Evolutionary conservation across 257 asterid genomes (phyloP).

Genomic region (Nicotiana tomentosiformis): DNA sequence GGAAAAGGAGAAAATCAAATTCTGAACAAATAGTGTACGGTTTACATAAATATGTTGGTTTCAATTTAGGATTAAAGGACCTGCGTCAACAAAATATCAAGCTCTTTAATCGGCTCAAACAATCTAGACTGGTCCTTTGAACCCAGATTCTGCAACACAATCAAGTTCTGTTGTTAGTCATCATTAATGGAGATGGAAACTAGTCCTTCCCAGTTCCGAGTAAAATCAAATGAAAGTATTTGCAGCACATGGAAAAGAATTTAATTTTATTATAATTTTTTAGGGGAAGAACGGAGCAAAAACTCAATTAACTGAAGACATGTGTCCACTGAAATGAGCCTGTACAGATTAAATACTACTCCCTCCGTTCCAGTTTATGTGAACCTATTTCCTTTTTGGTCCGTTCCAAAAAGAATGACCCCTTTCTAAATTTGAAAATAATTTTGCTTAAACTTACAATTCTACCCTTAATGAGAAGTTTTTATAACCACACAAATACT

Average conservation of each 20-base stretch:
- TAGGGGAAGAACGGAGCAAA: background rate
- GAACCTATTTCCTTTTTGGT: too few relatives aligned
- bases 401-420: too few relatives aligned
- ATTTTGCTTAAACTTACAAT: too few relatives aligned
- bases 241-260: conserved; percentile 2
- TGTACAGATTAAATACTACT: background rate
- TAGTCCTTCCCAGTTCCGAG: background rate
- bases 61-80: conserved; percentile 24
- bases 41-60: conserved; percentile 6
- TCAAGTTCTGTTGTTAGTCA: conserved; percentile 2
- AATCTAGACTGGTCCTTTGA: conserved; percentile 71
- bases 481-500: too few relatives aligned
- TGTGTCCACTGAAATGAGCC: background rate
- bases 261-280: background rate
- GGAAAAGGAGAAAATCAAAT: conserved; percentile 16
- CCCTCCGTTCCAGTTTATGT: too few relatives aligned
- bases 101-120: conserved; percentile 82
- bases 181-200: background rate
- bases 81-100: conserved; percentile 89
- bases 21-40: conserved; percentile 1
- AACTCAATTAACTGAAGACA: background rate
- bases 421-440: too few relatives aligned
- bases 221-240: background rate
- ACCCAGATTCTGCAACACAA: conserved; percentile 56
- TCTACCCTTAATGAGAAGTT: too few relatives aligned